Conservation (phyloP, 176 grass and related monocot species). For the Secale cereale region DNA sequence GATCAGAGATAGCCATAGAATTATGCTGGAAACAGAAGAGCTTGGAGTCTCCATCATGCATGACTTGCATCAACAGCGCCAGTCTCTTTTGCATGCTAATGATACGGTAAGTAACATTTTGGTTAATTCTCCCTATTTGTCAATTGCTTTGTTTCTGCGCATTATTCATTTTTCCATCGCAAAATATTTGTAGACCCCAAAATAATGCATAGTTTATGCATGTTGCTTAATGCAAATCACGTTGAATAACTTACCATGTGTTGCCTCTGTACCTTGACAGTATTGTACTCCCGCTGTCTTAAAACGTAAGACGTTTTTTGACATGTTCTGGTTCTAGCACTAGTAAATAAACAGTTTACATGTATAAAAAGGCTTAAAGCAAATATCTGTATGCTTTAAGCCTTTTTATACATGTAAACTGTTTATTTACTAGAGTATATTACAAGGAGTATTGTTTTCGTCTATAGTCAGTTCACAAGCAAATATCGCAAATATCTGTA, state of each 20-base stretch:
- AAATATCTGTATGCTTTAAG: not conserved
- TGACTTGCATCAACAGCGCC: constrained; percentile 78
- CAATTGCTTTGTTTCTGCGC: not conserved
- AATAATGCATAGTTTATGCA: not conserved
- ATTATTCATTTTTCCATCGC: not conserved
- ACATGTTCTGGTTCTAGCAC: too few relatives aligned
- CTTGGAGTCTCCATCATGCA: constrained; percentile 95
- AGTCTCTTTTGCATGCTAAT: constrained; percentile 81
- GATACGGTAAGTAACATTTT: constrained; percentile 50
- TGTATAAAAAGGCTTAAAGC: too few relatives aligned
- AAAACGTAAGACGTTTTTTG: too few relatives aligned
- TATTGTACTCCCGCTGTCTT: not conserved
- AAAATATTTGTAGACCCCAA: not conserved
- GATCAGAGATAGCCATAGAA: constrained; percentile 72
- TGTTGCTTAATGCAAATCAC: constrained; percentile 15
- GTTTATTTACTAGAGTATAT: not conserved
- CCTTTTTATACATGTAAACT: not conserved
- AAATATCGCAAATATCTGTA: not conserved
- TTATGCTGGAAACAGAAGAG: constrained; percentile 91
- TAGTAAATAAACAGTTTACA: too few relatives aligned
- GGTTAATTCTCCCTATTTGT: constrained; percentile 1
- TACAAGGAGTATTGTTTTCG: not conserved
- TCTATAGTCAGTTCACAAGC: not conserved
- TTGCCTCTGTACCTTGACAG: not conserved
- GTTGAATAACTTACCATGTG: not conserved